Evolutionary conservation across 805 yeast species (phyloP), one percentile per base, ranked within the genome.

Genomic region (Wickerhamomyces subpelliculosus): DNA sequence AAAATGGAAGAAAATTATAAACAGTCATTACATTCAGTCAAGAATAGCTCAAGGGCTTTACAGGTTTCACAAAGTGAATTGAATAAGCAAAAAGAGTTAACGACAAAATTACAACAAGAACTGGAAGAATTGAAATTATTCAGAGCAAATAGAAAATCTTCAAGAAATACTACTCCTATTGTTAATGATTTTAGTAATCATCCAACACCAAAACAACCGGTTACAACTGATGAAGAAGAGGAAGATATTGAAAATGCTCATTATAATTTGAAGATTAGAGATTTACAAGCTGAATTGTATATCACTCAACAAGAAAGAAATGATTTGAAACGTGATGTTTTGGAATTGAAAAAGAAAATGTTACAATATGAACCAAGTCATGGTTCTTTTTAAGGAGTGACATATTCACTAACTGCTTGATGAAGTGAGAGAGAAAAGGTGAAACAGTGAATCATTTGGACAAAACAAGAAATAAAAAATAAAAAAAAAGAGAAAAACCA

Each of bases 231-330:
- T 16, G 60, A 52, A n/a, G 51, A 52, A 9, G 58, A 52, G 16
- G 64, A 52, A 32, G 64, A 53, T 27, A 48, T 61, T 37, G 58
- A 58, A 27, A 60, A 63, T 38, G 71, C 84, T 33, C 87, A 82
- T 46, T 84, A 73, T 52, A 83, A 78, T 44, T 70, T 86, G 65
- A 84, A 80, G 60, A 72, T 87, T 32, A 78, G 84, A 49, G 95
- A 87, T 49, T 63, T 87, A 49, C 84, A 85, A 52, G 95, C 95
- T 4, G 95, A 86, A 55, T 65, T 87, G 46, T 82, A 73, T 51
- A 83, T 87, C 39, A 72, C 82, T 46, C 79, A 78, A 51, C 90
- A 86, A 60, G 96, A 87, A 60, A 72, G 94, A 46, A 93, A 87
- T 53, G 83, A 80, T 49, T 65, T 84, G 57, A 80, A 77, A 52